Evolutionary conservation across 2,329 filamentous ascomycete species (phyloP).

Genomic region (Oidium heveae): DNA sequence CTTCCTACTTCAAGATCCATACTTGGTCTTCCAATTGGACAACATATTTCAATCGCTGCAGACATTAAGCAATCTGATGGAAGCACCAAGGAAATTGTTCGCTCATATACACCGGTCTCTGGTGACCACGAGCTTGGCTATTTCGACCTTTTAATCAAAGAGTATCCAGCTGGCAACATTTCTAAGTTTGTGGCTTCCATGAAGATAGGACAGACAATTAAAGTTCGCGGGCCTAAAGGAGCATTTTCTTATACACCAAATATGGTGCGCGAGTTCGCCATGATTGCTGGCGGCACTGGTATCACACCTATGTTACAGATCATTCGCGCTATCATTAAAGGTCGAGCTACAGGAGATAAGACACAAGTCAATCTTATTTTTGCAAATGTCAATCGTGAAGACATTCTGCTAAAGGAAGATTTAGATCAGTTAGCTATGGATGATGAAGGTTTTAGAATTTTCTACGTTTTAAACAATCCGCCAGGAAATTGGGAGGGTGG

Average conservation of each 20-base stretch:
- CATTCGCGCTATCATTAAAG: slow-evolving; percentile 68
- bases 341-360: slow-evolving; percentile 51
- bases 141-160: slow-evolving; percentile 95
- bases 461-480: slow-evolving; percentile 94
- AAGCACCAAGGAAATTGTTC: slow-evolving; percentile 57
- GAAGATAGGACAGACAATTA: slow-evolving; percentile 64
- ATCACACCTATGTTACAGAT: slow-evolving; percentile 98
- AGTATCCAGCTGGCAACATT: slow-evolving; percentile 93
- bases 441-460: slow-evolving; percentile 60
- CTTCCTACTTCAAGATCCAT: slow-evolving; percentile 56
- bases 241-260: slow-evolving; percentile 95
- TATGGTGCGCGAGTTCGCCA: slow-evolving; percentile 88
- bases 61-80: slow-evolving; percentile 40
- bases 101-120: slow-evolving; percentile 80
- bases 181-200: slow-evolving; percentile 74
- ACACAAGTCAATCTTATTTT: slow-evolving; percentile 91
- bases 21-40: slow-evolving; percentile 88
- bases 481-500: slow-evolving; percentile 78
- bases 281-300: slow-evolving; percentile 92
- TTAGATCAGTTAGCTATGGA: slow-evolving; percentile 54
- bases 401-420: slow-evolving; percentile 84
- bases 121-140: slow-evolving; percentile 72
- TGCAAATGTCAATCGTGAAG: slow-evolving; percentile 79
- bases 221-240: slow-evolving; percentile 82
- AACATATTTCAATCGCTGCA: slow-evolving; percentile 92